Conservation (phyloP, 2,329 filamentous ascomycete species). For the Trichoderma atroviride region DNA sequence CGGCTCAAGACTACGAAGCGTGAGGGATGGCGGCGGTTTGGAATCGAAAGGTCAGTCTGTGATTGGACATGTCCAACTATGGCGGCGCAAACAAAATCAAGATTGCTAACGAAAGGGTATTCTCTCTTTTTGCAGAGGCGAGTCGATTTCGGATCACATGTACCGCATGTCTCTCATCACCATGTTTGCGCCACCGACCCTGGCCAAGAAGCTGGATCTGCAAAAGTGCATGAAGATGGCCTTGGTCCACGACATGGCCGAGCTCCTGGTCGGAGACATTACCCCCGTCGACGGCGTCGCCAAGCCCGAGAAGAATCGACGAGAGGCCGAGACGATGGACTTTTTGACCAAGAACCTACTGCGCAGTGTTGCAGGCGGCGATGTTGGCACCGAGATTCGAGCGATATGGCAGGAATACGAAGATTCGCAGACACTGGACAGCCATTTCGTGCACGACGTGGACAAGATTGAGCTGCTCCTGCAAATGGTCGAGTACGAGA, state of each 20-base stretch:
- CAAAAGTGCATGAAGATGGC: constrained; percentile 91
- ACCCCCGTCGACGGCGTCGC: constrained; percentile 85
- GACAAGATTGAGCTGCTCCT: constrained; percentile 95
- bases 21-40: constrained; percentile 92
- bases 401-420: constrained; percentile 95
- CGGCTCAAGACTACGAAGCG: constrained; percentile 94
- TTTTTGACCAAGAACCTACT: constrained; percentile 77
- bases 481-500: constrained; percentile 97
- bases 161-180: constrained; percentile 98
- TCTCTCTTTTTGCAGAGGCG: constrained; percentile 55
- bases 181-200: constrained; percentile 80
- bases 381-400: constrained; percentile 69
- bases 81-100: not conserved
- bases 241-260: constrained; percentile 96
- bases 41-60: constrained; percentile 59
- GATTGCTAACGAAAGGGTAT: not conserved
- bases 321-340: constrained; percentile 89
- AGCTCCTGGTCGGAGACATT: constrained; percentile 92
- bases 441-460: constrained; percentile 90
- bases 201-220: constrained; percentile 74
- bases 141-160: constrained; percentile 98
- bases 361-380: constrained; percentile 72
- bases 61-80: not conserved
- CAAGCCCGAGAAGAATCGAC: constrained; percentile 85
- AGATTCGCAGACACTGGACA: constrained; percentile 79